A percentile compares a stretch with the other conserved stretches of the same genome.
These are phyloP conservation scores for Colletotrichum tropicicola DNA, from an alignment of 2,329 filamentous ascomycete genomes.

Conservation along the genomic window DNA sequence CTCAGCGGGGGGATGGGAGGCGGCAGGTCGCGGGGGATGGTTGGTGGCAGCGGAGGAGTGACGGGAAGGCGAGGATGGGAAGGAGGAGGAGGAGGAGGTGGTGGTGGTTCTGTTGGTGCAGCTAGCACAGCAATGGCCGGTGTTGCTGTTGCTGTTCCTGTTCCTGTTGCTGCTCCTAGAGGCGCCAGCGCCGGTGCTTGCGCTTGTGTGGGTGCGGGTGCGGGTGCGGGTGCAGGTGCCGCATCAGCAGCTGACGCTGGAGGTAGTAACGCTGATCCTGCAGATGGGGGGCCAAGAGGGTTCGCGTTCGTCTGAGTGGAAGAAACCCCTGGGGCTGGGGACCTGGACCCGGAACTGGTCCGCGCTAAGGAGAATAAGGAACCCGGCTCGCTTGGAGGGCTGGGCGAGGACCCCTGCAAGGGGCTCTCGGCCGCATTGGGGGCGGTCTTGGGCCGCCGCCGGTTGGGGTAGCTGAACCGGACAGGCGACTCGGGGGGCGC, in stretches of 20 bases:
- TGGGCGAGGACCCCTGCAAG: constrained; percentile 24
- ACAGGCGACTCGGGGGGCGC: constrained; percentile 20
- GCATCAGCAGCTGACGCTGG: constrained; percentile 28
- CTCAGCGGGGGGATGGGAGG: constrained; percentile 24
- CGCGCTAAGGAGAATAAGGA: constrained; percentile 28
- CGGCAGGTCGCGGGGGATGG: constrained; percentile 14
- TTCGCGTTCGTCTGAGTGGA: constrained; percentile 19
- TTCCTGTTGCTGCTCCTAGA: too few relatives aligned
- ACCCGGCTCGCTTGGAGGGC: constrained; percentile 24
- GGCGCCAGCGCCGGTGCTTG: too few relatives aligned
- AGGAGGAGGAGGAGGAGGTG: background rate
- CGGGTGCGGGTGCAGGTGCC: constrained; percentile 3
- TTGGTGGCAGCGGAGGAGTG: background rate
- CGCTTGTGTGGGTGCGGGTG: background rate
- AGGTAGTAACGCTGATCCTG: constrained; percentile 29
- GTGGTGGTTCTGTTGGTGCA: background rate
- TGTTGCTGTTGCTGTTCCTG: too few relatives aligned
- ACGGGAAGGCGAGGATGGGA: too few relatives aligned
- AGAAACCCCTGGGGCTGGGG: constrained; percentile 25
- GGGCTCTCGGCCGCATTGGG: constrained; percentile 19
- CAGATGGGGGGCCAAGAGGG: constrained; percentile 17
- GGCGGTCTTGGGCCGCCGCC: constrained; percentile 23
- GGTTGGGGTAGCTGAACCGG: constrained; percentile 28
- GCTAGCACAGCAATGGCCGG: too few relatives aligned
- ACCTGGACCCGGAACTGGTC: constrained; percentile 23